phyloP scores from a whole-genome alignment of 768 basidiomycete genomes.

The Phylloporus sp. region DNA sequence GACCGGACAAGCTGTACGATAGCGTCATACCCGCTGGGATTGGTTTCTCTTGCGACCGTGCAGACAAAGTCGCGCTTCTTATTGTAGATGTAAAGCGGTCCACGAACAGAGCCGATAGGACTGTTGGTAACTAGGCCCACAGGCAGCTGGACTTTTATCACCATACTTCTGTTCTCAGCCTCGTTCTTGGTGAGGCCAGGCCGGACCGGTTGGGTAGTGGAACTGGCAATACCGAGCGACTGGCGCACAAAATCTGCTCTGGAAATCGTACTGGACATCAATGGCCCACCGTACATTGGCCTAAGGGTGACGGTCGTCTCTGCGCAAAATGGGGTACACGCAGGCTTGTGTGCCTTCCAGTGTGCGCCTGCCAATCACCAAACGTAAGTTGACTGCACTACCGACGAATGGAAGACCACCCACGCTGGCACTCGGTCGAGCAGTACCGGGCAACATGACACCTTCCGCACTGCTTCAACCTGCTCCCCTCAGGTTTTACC shows the following conservation, averaged over 20 bases:
- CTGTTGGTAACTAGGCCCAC: constrained; percentile 8
- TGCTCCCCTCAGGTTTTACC: constrained; percentile 19
- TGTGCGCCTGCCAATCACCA: constrained; percentile 31
- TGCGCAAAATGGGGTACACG: constrained; percentile 42
- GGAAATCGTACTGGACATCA: constrained; percentile 15
- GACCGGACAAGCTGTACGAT: constrained; percentile 36
- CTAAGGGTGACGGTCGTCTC: constrained; percentile 43
- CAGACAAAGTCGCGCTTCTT: constrained; percentile 53
- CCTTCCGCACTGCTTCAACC: constrained; percentile 39
- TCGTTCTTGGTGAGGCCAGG: constrained; percentile 20
- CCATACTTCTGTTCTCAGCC: constrained; percentile 35
- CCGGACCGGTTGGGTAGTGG: constrained; percentile 14
- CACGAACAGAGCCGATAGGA: constrained; percentile 9
- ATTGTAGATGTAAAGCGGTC: constrained; percentile 42
- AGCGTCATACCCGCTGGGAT: constrained; percentile 37
- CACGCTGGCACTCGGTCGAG: constrained; percentile 51
- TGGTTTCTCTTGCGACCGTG: constrained; percentile 30
- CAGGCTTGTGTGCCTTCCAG: constrained; percentile 46
- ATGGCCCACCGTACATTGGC: constrained; percentile 34
- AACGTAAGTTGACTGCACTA: neutral
- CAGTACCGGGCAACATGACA: constrained; percentile 50
- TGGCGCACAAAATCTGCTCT: constrained; percentile 29
- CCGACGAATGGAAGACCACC: constrained; percentile 11
- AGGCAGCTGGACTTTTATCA: constrained; percentile 54
- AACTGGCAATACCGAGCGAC: constrained; percentile 25